Base-by-base conservation (phyloP, 352 stramenopile species). In the Pythium volutum region DNA sequence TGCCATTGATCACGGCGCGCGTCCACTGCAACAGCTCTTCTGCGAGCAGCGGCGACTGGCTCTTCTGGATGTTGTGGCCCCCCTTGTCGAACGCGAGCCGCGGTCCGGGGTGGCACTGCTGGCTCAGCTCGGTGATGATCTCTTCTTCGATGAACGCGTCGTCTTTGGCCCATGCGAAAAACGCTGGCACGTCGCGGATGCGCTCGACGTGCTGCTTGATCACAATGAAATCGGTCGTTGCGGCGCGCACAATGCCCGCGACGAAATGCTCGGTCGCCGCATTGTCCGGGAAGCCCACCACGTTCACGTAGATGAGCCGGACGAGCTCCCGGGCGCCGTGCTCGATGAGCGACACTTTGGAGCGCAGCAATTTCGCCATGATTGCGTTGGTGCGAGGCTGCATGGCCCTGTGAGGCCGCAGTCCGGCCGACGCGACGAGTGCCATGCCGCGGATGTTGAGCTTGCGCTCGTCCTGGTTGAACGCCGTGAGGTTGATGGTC, bases 51-150 rank as follows among this genome's bases (percentile, higher is more conserved):
- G 66, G 46, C 2, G 69, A 75, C 22, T 71, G 59, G 9, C 64
- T 79, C 55, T 82, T 82, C 52, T 84, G 75, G 33, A 87, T 65
- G 47, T 83, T 84, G 62, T 87, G 77, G 16, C 75, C 73, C 11
- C 75, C 77, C 3, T 53, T 63, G 22, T 59, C 43, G 46, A 82
- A 84, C 26, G 68, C 60, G 23, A 84, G 46, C 15, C 70, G 75
- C 18, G 72, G 67, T 11, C 71, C 71, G 26, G 64, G 29, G 38
- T 59, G 55, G 11, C 57, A 65, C 15, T 53, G 14, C 15, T 48
- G 45, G 6, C 55, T 54, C 16, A 77, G 43, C 20, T 78, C 67
- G 3, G 33, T 54, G 12, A 69, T 61, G 34, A 79, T 70, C 10
- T 76, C 59, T 14, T 72, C 64, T 15, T 83, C 69, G n/a, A 79